A percentile compares a stretch with the other conserved stretches of the same genome.
Evolutionary conservation across 441 rosid species (phyloP).

Genomic region (Erodium trifolium): DNA sequence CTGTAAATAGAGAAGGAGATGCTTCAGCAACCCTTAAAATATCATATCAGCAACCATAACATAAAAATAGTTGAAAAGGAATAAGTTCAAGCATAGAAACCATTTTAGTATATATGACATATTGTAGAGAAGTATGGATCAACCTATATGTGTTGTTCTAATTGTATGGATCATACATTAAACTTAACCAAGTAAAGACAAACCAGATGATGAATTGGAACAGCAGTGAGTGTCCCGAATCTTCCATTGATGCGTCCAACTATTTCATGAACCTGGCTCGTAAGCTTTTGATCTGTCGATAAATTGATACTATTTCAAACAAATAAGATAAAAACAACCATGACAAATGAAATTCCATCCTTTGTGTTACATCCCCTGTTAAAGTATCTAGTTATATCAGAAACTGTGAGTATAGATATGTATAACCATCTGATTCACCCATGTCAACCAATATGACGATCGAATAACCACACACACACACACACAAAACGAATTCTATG

Average conservation of each 20-base stretch:
- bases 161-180: neutral
- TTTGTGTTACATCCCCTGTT: neutral
- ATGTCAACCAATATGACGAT: neutral
- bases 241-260: conserved; percentile 99
- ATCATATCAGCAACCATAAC: conserved; percentile 1
- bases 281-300: conserved; percentile 87
- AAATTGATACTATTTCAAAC: neutral
- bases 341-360: neutral
- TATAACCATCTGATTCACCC: neutral
- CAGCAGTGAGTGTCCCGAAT: conserved; percentile 89
- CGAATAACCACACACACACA: neutral
- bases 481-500: neutral
- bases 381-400: neutral
- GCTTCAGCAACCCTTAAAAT: neutral
- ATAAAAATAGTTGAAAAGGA: neutral
- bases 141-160: too few species aligned
- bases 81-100: neutral
- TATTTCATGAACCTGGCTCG: conserved; percentile 99
- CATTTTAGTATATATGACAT: too few species aligned
- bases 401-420: neutral
- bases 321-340: neutral
- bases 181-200: conserved; percentile 17
- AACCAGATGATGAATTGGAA: conserved; percentile 98
- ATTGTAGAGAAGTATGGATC: neutral
- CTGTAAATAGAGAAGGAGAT: conserved; percentile 33